Percentiles rank a stretch among this genome's conserved stretches.
Conservation (phyloP, 345 rosid species). For the Eucalyptus erythrocorys region DNA sequence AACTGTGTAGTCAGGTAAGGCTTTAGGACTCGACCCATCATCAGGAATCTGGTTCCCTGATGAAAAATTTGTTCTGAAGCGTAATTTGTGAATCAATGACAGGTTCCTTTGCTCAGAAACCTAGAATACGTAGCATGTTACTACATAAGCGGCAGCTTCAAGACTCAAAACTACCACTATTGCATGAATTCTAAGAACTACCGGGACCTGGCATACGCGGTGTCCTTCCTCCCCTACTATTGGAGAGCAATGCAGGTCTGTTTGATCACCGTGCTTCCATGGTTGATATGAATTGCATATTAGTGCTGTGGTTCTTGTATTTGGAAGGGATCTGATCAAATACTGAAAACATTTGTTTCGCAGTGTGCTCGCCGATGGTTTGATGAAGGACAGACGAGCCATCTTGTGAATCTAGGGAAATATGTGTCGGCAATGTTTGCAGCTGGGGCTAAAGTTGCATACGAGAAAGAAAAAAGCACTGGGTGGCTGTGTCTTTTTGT, state of each 20-base stretch:
- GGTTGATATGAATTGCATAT: not conserved
- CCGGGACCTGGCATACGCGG: slow-evolving; percentile 88
- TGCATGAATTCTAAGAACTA: slow-evolving; percentile 71
- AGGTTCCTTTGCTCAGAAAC: slow-evolving; percentile 83
- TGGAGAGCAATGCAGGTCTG: slow-evolving; percentile 99
- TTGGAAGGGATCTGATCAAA: not conserved
- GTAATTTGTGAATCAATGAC: not conserved
- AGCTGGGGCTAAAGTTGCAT: slow-evolving; percentile 93
- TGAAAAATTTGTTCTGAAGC: not conserved
- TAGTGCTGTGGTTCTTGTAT: not conserved
- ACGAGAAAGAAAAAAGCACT: slow-evolving; percentile 54
- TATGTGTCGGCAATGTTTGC: slow-evolving; percentile 99
- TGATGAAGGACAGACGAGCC: slow-evolving; percentile 77
- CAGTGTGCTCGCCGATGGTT: slow-evolving; percentile 98
- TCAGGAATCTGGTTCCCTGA: not conserved
- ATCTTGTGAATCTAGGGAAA: slow-evolving; percentile 87
- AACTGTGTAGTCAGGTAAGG: slow-evolving; percentile 87
- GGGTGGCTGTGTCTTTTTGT: slow-evolving; percentile 82
- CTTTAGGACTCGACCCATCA: not conserved
- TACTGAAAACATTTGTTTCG: not conserved
- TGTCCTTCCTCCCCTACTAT: slow-evolving; percentile 94
- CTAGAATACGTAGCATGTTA: slow-evolving; percentile 87
- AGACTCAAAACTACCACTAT: slow-evolving; percentile 76
- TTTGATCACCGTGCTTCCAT: not conserved
- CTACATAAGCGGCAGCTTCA: slow-evolving; percentile 88